Conservation (phyloP, 768 basidiomycete genomes). For the Kwoniella newhampshirensis region DNA sequence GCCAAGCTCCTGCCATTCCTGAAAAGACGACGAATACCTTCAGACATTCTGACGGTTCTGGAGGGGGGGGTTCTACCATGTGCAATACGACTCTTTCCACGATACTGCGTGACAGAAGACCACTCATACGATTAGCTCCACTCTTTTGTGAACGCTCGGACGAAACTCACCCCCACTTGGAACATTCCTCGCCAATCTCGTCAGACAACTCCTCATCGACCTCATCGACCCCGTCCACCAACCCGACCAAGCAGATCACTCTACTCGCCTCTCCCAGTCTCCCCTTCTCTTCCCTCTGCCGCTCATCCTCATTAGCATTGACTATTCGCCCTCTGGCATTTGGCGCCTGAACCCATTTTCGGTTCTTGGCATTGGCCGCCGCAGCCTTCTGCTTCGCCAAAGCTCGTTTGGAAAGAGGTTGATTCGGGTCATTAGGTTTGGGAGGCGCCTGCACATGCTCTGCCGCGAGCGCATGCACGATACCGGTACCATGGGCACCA, state of each 20-base stretch:
- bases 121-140: constrained; percentile 46
- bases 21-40: constrained; percentile 88
- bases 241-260: constrained; percentile 84
- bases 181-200: constrained; percentile 66
- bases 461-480: constrained; percentile 82
- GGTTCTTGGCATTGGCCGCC: constrained; percentile 37
- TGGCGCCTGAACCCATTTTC: constrained; percentile 52
- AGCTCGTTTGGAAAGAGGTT: constrained; percentile 46
- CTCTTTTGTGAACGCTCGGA: background rate
- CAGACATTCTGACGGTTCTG: constrained; percentile 73
- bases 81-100: constrained; percentile 89
- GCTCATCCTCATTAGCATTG: constrained; percentile 82
- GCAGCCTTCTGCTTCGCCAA: constrained; percentile 52
- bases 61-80: constrained; percentile 65
- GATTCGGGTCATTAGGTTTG: constrained; percentile 51
- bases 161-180: constrained; percentile 45
- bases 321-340: constrained; percentile 80
- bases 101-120: constrained; percentile 65
- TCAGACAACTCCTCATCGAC: constrained; percentile 78
- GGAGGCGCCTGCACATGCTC: constrained; percentile 61
- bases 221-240: constrained; percentile 76
- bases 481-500: constrained; percentile 77
- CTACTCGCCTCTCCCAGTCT: constrained; percentile 85
- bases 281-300: constrained; percentile 70
- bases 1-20: constrained; percentile 92